Evolutionary conservation across 495 filamentous ascomycete genomes (phyloP), one percentile per base, ranked within the genome.

Genomic region (Massariosphaeria phaeospora): DNA sequence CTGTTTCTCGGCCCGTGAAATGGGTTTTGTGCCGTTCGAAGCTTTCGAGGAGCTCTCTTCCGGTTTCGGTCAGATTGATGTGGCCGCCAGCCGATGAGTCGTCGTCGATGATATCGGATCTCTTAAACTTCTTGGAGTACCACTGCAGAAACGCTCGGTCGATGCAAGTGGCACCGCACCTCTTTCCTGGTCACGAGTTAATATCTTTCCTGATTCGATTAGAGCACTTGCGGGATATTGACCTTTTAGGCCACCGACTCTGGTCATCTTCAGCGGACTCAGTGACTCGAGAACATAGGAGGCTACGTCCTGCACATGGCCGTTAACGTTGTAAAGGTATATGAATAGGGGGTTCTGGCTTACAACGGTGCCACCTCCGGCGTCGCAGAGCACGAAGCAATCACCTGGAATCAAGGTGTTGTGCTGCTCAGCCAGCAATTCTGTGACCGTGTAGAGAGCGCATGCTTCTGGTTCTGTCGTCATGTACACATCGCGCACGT

Each of bases 21-120:
- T 27, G 27, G 34, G 65, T 62, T 60, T 70, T 70, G 48, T 66
- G 59, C 5, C 44, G 38, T 33, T 68, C 59, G 30, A 70, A 70
- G 7, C 53, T 43, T 8, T 55, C 50, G 15, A 68, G 61, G 4
- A 70, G 33, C 10, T 59, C 29, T 26, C 55, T 66, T 11, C 63
- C 54, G 2, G 35, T 59, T 2, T 56, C 59, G 24, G 50, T 65
- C 2, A 68, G 34, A n/a, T 68, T 59, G 9, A 48, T 50, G 23
- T 68, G 66, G 4, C 45, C 45, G n/a, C 27, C 27, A 3, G 20
- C 33, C 2, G 25, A 18, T 20, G 31, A 10, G 23, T 48, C 29
- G 15, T 30, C 24, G 20, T 48, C 45, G 17, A 44, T 13, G 7
- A 48, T 1, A 21, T 48, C 27, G 7, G 33, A 12, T 23, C 18